phyloP scores from a whole-genome alignment of 257 asterid genomes.

The Linderniella brevidens region DNA sequence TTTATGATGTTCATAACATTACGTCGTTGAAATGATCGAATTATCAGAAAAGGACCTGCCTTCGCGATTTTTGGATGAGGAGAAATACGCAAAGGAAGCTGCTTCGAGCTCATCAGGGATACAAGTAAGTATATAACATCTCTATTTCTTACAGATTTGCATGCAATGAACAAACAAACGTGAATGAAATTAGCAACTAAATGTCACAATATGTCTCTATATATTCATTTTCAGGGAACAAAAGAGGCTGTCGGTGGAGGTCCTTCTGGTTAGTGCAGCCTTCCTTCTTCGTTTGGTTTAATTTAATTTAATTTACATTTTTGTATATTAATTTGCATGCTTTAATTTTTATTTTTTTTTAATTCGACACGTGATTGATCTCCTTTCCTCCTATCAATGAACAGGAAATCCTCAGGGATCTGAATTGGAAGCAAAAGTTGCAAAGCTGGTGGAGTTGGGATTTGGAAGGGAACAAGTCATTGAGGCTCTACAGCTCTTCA shows the following conservation, averaged over 20 bases:
- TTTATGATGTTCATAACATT: not conserved
- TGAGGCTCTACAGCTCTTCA: conserved; percentile 67
- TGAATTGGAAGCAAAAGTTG: conserved; percentile 77
- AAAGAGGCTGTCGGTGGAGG: too few relatives aligned
- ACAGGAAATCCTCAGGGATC: conserved; percentile 19
- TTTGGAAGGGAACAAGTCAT: conserved; percentile 75
- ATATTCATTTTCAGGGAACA: not conserved
- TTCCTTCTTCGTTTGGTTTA: too few relatives aligned
- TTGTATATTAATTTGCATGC: too few relatives aligned
- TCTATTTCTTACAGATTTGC: not conserved
- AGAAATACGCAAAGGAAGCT: conserved; percentile 68
- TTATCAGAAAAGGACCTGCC: conserved; percentile 88
- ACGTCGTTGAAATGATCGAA: not conserved
- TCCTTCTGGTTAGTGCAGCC: too few relatives aligned
- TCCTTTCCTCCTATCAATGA: too few relatives aligned
- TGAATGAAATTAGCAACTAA: too few relatives aligned
- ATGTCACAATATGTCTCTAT: not conserved
- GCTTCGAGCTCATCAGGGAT: conserved; percentile 66
- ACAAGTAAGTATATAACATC: conserved; percentile 27
- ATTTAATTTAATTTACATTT: too few relatives aligned
- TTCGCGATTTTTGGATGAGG: conserved; percentile 53
- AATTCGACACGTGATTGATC: too few relatives aligned
- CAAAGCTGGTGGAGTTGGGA: conserved; percentile 81
- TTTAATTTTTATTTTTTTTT: too few relatives aligned
- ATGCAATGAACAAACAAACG: not conserved